Evolutionary conservation across 306 rosid species (phyloP).

Genomic region (Vicia faba): DNA sequence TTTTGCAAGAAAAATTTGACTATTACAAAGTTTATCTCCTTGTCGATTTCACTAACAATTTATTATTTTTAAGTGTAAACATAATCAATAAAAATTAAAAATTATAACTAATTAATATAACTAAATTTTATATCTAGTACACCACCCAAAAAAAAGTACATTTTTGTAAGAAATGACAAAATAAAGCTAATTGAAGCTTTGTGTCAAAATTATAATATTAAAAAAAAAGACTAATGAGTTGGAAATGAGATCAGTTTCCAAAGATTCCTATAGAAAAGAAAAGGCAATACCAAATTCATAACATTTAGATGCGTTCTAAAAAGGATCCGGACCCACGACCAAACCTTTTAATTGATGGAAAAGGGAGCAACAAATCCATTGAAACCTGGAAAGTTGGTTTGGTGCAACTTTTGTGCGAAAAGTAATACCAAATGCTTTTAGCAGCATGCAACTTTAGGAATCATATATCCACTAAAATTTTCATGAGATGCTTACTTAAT

Average conservation of each 20-base stretch:
- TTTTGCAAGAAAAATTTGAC: too few species aligned
- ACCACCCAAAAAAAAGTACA: too few species aligned
- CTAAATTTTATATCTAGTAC: too few species aligned
- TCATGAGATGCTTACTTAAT: conserved; percentile 8
- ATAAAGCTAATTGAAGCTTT: conserved; percentile 36
- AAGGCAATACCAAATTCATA: conserved; percentile 21
- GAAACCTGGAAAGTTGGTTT: conserved; percentile 58
- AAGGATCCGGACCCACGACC: conserved; percentile 41
- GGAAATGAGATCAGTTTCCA: conserved; percentile 50
- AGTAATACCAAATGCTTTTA: conserved; percentile 45
- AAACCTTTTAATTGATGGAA: conserved; percentile 27
- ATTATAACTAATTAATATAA: too few species aligned
- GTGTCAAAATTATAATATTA: neutral
- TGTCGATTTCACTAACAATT: too few species aligned
- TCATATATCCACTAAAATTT: conserved; percentile 36
- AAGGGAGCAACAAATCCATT: conserved; percentile 49
- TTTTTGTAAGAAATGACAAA: neutral
- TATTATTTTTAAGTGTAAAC: too few species aligned
- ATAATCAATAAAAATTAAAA: too few species aligned
- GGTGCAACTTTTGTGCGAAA: conserved; percentile 34
- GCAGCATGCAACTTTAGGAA: conserved; percentile 42
- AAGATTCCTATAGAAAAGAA: conserved; percentile 45
- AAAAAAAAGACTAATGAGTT: conserved; percentile 38
- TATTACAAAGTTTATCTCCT: too few species aligned
- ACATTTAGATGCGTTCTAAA: conserved; percentile 33